Percentiles rank a stretch among this genome's conserved stretches.
Evolutionary conservation across 768 basidiomycete genomes (phyloP).

Genomic region (Grammothele lineata): DNA sequence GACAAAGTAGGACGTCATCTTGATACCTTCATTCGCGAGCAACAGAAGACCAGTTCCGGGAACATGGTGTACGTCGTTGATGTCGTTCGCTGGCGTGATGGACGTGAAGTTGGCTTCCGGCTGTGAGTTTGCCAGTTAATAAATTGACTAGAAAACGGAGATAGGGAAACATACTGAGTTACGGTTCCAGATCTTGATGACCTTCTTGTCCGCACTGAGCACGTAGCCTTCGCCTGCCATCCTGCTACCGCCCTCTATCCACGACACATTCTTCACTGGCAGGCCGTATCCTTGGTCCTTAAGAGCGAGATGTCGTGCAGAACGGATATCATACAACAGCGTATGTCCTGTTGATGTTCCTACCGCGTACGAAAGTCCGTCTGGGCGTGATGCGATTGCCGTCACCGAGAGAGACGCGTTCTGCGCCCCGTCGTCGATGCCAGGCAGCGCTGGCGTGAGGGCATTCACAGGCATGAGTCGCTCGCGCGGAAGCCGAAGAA

Average conservation of each 20-base stretch:
- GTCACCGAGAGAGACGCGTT: constrained; percentile 59
- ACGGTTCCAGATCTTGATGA: constrained; percentile 95
- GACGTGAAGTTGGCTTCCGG: constrained; percentile 86
- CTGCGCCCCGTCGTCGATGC: constrained; percentile 31
- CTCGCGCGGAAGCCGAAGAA: constrained; percentile 54
- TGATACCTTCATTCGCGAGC: constrained; percentile 94
- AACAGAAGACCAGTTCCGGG: constrained; percentile 86
- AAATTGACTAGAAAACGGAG: not conserved
- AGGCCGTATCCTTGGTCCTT: constrained; percentile 98
- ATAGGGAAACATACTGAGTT: constrained; percentile 56
- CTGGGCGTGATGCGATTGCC: constrained; percentile 76
- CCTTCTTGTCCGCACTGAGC: constrained; percentile 92
- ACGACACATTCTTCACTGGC: constrained; percentile 76
- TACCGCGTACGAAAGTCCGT: constrained; percentile 90
- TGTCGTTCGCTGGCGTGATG: constrained; percentile 83
- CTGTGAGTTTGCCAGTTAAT: constrained; percentile 33
- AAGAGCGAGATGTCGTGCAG: constrained; percentile 72
- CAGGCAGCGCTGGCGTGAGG: constrained; percentile 28
- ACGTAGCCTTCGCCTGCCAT: constrained; percentile 89
- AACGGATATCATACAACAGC: constrained; percentile 89
- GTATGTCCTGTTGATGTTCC: constrained; percentile 96
- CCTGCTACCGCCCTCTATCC: constrained; percentile 83
- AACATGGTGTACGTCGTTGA: constrained; percentile 89
- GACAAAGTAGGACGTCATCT: constrained; percentile 91
- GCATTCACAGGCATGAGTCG: constrained; percentile 43